Evolutionary conservation across 495 filamentous ascomycete species (phyloP).

Genomic region (Cryomyces minteri): DNA sequence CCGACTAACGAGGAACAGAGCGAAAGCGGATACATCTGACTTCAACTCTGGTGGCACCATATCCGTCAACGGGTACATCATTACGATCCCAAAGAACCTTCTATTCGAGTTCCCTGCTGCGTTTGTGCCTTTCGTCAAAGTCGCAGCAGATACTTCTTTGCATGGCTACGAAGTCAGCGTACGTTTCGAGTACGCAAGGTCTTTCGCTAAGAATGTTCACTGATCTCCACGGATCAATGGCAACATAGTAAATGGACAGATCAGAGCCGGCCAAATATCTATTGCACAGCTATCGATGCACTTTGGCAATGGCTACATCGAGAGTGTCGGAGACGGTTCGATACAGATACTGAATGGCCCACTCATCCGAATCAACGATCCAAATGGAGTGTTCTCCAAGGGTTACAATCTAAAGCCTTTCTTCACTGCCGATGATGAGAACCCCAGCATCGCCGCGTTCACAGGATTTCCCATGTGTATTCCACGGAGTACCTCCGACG

Average conservation of each 20-base stretch:
- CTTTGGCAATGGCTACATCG: slow-evolving; percentile 18
- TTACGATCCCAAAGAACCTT: slow-evolving; percentile 24
- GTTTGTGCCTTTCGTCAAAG: slow-evolving; percentile 21
- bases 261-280: slow-evolving; percentile 21
- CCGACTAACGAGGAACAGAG: too few relatives aligned
- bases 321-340: slow-evolving; percentile 15
- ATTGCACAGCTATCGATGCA: slow-evolving; percentile 16
- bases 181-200: too few relatives aligned
- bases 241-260: slow-evolving; percentile 18
- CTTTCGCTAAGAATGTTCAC: too few relatives aligned
- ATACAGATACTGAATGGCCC: slow-evolving; percentile 21
- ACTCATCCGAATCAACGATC: slow-evolving; percentile 24
- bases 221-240: slow-evolving; percentile 9
- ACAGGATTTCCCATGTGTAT: slow-evolving; percentile 27
- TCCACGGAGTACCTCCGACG: slow-evolving; percentile 16
- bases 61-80: slow-evolving; percentile 19
- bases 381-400: slow-evolving; percentile 20
- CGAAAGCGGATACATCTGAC: background rate
- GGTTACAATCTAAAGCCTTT: slow-evolving; percentile 15
- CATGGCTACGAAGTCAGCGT: slow-evolving; percentile 16
- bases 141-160: slow-evolving; percentile 10
- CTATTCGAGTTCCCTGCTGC: slow-evolving; percentile 22
- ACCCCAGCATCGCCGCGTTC: slow-evolving; percentile 21
- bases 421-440: slow-evolving; percentile 23
- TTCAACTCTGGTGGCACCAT: slow-evolving; percentile 24